Base-by-base conservation (phyloP, 176 grass and related monocot genomes). In the Microstegium vimineum region DNA sequence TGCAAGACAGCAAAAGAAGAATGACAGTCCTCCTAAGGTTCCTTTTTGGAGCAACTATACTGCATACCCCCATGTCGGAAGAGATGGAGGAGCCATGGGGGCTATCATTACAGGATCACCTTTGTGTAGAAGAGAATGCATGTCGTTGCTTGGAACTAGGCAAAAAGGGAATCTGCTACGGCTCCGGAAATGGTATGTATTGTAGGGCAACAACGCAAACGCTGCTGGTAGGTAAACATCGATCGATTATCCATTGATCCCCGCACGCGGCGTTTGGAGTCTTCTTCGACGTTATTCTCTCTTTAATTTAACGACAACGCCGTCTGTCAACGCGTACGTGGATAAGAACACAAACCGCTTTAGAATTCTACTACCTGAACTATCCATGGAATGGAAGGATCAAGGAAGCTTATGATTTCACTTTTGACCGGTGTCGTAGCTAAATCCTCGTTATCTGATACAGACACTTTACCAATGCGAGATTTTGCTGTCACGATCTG, bases 391-490 rank as follows among this genome's bases (percentile, higher is more conserved):
- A 33, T 57, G 31, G 68, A 34, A 38, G 41, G 40, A 59, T 33
- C 51, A 10, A 66, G 10, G 74, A 12, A 20, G 16, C 22, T n/a
- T 35, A 85, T 85, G 66, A 63, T 85, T 79, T 79, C 32, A 71
- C 62, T 70, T 85, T 85, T 78, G 83, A 71, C 66, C 6, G 30
- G 43, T 36, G 37, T n/a, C n/a, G 37, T 60, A 15, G 51, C 9
- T 14, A 47, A 49, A 62, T 71, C 26, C 36, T 77, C 4, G 10
- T 66, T 61, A 62, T 73, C 43, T 80, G 84, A 80, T 33, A 11
- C 25, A 22, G 84, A 86, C 84, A 14, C 68, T 80, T 54, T 18
- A 73, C 76, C 84, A 32, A 17, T 31, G 42, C 68, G 5, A 86
- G 31, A 86, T 86, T 27, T 77, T 54, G 16, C n/a, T 41, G 33